phyloP scores from a whole-genome alignment of 2,329 filamentous ascomycete species.

The Incumbomyces lentus region DNA sequence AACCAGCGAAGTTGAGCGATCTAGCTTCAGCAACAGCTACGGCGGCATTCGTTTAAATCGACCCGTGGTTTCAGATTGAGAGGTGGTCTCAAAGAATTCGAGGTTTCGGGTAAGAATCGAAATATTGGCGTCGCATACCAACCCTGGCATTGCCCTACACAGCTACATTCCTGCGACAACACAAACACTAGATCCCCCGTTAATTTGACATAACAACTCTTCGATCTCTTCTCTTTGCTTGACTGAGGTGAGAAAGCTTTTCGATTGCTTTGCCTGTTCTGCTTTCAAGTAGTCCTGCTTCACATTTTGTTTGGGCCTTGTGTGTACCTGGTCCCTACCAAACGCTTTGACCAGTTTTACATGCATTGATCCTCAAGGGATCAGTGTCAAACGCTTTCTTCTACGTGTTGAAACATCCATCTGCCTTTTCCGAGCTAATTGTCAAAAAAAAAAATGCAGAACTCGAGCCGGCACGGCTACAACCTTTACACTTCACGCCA shows the following conservation, averaged over 20 bases:
- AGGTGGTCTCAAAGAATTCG: not conserved
- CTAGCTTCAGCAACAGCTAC: not conserved
- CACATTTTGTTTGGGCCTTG: no score
- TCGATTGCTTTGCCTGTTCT: not conserved
- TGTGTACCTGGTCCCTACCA: not conserved
- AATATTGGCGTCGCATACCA: conserved; percentile 2
- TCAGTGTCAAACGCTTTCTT: not conserved
- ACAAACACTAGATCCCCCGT: not conserved
- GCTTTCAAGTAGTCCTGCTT: not conserved
- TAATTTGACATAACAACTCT: not conserved
- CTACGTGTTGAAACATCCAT: conserved; percentile 3
- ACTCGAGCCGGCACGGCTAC: conserved; percentile 11
- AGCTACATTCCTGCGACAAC: conserved; percentile 1
- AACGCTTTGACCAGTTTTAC: conserved; percentile 2
- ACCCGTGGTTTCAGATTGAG: not conserved
- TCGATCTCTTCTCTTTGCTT: not conserved
- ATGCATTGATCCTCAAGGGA: conserved; percentile 3
- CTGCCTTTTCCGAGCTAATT: not conserved
- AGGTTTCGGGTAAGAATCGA: conserved; percentile 5
- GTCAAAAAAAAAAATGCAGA: conserved; percentile 13
- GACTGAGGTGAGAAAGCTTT: not conserved
- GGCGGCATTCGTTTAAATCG: not conserved
- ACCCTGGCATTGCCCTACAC: conserved; percentile 2
- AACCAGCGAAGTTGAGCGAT: no score
- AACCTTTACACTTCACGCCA: conserved; percentile 8